Percentiles rank a stretch among this genome's conserved stretches.
Evolutionary conservation across 176 grass and related monocot species (phyloP).

Genomic region (Hsuehochloa calcarea): DNA sequence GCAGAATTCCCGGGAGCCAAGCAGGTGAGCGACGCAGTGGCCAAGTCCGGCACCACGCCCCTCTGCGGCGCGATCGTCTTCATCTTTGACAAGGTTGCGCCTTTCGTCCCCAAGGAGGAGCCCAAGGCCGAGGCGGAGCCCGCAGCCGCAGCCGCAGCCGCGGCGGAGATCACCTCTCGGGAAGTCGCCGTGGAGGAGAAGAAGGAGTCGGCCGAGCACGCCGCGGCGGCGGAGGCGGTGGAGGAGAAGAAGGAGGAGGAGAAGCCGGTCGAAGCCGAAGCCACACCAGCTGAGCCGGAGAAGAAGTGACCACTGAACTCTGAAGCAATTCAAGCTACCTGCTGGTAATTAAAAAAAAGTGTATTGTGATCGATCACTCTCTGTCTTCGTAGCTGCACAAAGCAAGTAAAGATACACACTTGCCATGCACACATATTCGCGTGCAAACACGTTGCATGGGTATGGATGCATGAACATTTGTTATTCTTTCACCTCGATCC

Average conservation of each 20-base stretch:
- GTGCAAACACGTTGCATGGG: slow-evolving; percentile 1
- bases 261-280: slow-evolving; percentile 24
- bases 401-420: slow-evolving; percentile 35
- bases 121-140: slow-evolving; percentile 41
- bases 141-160: not conserved
- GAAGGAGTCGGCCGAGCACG: slow-evolving; percentile 38
- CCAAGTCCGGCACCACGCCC: slow-evolving; percentile 55
- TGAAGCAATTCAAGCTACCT: slow-evolving; percentile 10
- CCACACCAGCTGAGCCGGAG: slow-evolving; percentile 30
- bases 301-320: slow-evolving; percentile 38
- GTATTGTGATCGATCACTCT: slow-evolving; percentile 36
- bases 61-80: slow-evolving; percentile 60
- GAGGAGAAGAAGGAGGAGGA: slow-evolving; percentile 37
- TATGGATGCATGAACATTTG: slow-evolving; percentile 59
- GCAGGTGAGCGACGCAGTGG: slow-evolving; percentile 71
- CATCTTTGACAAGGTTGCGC: slow-evolving; percentile 74
- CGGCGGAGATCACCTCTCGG: slow-evolving; percentile 39
- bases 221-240: not conserved
- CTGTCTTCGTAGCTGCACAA: slow-evolving; percentile 29
- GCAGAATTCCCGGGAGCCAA: slow-evolving; percentile 88
- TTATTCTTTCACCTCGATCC: slow-evolving; percentile 57
- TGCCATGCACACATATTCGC: slow-evolving; percentile 31
- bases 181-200: slow-evolving; percentile 53
- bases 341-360: slow-evolving; percentile 42
- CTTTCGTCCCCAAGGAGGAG: slow-evolving; percentile 72